Base-by-base conservation (phyloP, 1,284 basidiomycete genomes). In the Ceratobasidium sp. region DNA sequence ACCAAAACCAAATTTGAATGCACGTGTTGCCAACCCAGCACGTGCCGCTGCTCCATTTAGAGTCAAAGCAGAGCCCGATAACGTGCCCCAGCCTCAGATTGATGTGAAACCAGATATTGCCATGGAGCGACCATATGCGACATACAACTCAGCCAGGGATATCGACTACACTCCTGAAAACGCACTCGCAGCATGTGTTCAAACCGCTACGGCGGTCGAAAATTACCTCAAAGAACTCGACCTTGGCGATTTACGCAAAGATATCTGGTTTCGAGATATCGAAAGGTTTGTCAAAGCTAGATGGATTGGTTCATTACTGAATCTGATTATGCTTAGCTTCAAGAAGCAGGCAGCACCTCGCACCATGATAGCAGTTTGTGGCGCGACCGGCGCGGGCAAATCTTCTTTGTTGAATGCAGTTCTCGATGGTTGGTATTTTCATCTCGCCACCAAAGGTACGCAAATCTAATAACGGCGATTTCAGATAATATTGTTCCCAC, bases 401-500 rank as follows among this genome's bases (percentile, higher is more conserved):
- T 84, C 83, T 0, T 85, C 84, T 0, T 80, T 83, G 30, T 72
- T 86, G 46, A 87, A 86, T 74, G 85, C 85, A 1, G 78, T 87
- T 47, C 77, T 87, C 13, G 84, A 85, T 71, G 83, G 84, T 84
- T 73, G 46, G 76, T 73, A 36, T 25, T 50, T 1, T 58, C 21
- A 13, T 9, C 19, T 42, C n/a, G n/a, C n/a, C n/a, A n/a, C n/a
- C n/a, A n/a, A n/a, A n/a, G n/a, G n/a, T n/a, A n/a, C n/a, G n/a
- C n/a, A 49, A 60, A 25, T 30, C 58, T 50, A 60, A 57, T 36
- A 47, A 21, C 74, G 13, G 73, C 56, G 11, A 19, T 64, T 11
- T 66, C 42, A 85, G 84, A 85, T 73, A 85, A 83, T 70, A 81
- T 87, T 62, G 84, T 87, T 16, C 85, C 85, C 1, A 86, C 85